These are phyloP conservation scores for Alloteropsis angusta DNA, from an alignment of 202 grass and related monocot genomes.

Conservation along the genomic window DNA sequence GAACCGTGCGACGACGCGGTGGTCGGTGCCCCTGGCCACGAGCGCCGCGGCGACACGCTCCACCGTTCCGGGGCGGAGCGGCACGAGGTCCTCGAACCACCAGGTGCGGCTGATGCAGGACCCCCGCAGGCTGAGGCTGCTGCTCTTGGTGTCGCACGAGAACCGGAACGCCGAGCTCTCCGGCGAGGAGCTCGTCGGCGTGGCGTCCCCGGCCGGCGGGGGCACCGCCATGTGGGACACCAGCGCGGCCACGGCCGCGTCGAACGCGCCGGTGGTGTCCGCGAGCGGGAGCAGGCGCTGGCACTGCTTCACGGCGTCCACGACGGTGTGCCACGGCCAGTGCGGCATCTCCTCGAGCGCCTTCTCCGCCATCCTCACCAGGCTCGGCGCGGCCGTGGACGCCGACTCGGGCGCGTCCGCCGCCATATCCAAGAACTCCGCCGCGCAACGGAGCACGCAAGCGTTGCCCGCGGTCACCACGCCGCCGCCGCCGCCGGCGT, in stretches of 20 bases:
- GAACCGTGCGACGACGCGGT: conserved; percentile 54
- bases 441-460: conserved; percentile 53
- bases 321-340: conserved; percentile 69
- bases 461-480: conserved; percentile 51
- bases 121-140: conserved; percentile 42
- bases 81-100: conserved; percentile 88
- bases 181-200: conserved; percentile 64
- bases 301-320: conserved; percentile 66
- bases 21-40: conserved; percentile 47
- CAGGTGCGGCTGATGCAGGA: conserved; percentile 39
- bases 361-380: conserved; percentile 43
- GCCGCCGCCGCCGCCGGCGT: conserved; percentile 29
- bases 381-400: conserved; percentile 27
- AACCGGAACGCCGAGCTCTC: conserved; percentile 78
- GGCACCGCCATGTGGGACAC: conserved; percentile 42
- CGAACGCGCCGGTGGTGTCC: conserved; percentile 42
- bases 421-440: conserved; percentile 65
- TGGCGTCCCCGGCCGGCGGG: conserved; percentile 34
- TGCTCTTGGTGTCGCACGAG: conserved; percentile 83
- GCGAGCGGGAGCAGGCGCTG: conserved; percentile 45
- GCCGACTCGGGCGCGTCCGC: not conserved
- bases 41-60: conserved; percentile 51
- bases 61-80: conserved; percentile 35
- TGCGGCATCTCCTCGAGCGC: conserved; percentile 55
- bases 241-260: conserved; percentile 40